Conservation (phyloP, 2,329 filamentous ascomycete species). For the Knoxdaviesia proteae region DNA sequence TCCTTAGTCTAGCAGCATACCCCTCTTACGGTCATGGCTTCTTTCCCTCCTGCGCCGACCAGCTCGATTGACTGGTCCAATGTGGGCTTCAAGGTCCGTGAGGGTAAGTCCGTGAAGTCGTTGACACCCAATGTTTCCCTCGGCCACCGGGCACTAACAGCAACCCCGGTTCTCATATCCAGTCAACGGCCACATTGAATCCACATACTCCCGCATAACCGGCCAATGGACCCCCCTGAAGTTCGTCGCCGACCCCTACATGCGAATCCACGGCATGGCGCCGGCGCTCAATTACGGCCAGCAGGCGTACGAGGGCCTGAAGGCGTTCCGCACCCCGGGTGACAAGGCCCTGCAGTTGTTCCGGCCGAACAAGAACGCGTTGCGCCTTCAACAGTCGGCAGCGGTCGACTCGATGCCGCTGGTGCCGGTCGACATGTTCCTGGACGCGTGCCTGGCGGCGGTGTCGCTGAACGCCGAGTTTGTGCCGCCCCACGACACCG, state of each 20-base stretch:
- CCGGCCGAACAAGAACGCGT: constrained; percentile 68
- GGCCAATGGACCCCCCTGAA: constrained; percentile 57
- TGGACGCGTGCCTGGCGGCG: constrained; percentile 56
- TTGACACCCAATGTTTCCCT: not conserved
- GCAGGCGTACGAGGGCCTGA: constrained; percentile 96
- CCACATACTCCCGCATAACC: constrained; percentile 54
- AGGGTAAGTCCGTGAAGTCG: constrained; percentile 35
- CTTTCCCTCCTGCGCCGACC: constrained; percentile 59
- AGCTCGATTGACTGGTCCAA: constrained; percentile 83
- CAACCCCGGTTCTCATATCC: not conserved
- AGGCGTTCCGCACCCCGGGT: constrained; percentile 67
- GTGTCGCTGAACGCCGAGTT: constrained; percentile 77
- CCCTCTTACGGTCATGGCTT: constrained; percentile 6
- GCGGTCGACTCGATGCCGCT: constrained; percentile 65
- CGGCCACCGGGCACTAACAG: not conserved
- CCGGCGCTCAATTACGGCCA: constrained; percentile 93
- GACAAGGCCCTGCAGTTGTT: constrained; percentile 62
- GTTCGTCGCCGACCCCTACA: constrained; percentile 66
- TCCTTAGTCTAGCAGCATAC: not conserved
- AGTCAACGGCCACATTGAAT: constrained; percentile 93
- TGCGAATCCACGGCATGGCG: constrained; percentile 85
- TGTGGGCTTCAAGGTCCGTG: constrained; percentile 78
- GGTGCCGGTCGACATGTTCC: constrained; percentile 57
- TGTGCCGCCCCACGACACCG: constrained; percentile 75
- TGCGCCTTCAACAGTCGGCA: constrained; percentile 67